Evolutionary conservation across 2,329 filamentous ascomycete genomes (phyloP).

Genomic region (Elsinoe perseae): DNA sequence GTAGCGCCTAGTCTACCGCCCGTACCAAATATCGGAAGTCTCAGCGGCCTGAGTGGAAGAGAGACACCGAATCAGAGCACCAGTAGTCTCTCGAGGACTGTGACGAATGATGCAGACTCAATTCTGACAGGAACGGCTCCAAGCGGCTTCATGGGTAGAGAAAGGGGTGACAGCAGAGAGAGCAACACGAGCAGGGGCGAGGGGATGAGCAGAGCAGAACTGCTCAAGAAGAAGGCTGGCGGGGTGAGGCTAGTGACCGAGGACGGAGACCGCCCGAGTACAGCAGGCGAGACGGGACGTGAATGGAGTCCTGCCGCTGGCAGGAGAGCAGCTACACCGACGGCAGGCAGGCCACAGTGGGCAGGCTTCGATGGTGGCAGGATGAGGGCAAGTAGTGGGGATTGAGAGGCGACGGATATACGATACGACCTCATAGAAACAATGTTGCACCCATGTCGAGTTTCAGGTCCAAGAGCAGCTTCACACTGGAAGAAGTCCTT

Average conservation of each 20-base stretch:
- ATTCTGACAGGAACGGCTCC: not conserved
- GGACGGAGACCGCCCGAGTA: constrained; percentile 12
- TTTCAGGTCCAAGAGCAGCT: no score
- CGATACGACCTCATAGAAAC: no score
- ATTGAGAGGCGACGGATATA: no score
- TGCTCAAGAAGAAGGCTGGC: constrained; percentile 17
- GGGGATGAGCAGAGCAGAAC: constrained; percentile 15
- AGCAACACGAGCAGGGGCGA: constrained; percentile 7
- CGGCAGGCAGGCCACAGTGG: not conserved
- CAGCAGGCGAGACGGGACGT: not conserved
- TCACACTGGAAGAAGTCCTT: no score
- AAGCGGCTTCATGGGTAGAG: constrained; percentile 5
- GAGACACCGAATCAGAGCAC: not conserved
- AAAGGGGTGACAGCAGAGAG: constrained; percentile 11
- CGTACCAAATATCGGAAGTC: not conserved
- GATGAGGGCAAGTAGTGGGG: constrained; percentile 8
- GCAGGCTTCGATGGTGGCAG: not conserved
- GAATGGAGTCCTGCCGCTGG: constrained; percentile 11
- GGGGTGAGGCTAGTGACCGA: constrained; percentile 19
- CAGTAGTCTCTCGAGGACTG: not conserved
- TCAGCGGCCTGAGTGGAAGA: not conserved
- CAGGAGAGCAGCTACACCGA: constrained; percentile 2
- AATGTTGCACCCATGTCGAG: no score
- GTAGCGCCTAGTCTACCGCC: not conserved
- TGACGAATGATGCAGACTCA: constrained; percentile 6